A percentile compares a stretch with the other conserved stretches of the same genome.
Conservation (phyloP, 2,329 filamentous ascomycete genomes). For the Paracamarosporium sp. region DNA sequence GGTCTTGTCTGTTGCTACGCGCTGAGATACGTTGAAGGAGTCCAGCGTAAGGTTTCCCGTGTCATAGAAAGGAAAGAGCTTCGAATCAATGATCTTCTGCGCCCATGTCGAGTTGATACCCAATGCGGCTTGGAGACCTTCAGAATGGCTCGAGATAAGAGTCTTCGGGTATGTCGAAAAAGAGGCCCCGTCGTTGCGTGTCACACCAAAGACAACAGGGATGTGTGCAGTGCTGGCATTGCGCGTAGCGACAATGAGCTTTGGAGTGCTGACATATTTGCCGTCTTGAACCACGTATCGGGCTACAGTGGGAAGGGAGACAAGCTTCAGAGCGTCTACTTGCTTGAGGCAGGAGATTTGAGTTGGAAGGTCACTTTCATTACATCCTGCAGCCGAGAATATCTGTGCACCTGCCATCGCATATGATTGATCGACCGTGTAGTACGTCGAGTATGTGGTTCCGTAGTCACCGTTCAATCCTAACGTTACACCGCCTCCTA, state of each 20-base stretch:
- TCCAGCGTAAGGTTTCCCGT: conserved; percentile 61
- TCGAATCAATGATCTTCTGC: conserved; percentile 41
- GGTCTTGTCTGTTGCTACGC: conserved; percentile 64
- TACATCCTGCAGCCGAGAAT: conserved; percentile 61
- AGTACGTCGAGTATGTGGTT: conserved; percentile 65
- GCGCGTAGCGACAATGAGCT: conserved; percentile 53
- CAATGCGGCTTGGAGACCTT: conserved; percentile 55
- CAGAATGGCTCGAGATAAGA: conserved; percentile 49
- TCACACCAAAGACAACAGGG: conserved; percentile 63
- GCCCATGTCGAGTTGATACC: conserved; percentile 53
- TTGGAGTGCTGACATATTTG: conserved; percentile 59
- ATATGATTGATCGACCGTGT: conserved; percentile 62
- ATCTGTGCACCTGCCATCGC: conserved; percentile 58
- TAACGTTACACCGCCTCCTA: conserved; percentile 63
- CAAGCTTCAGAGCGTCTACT: conserved; percentile 53
- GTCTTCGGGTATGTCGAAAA: conserved; percentile 58
- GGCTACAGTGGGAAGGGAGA: conserved; percentile 50
- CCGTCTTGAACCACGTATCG: conserved; percentile 66
- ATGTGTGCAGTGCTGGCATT: conserved; percentile 57
- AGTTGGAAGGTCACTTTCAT: conserved; percentile 50
- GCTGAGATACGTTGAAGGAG: conserved; percentile 62
- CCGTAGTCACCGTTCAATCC: conserved; percentile 64
- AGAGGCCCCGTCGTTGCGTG: conserved; percentile 62
- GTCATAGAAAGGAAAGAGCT: conserved; percentile 59
- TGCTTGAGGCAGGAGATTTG: conserved; percentile 62